phyloP scores from a whole-genome alignment of 2,329 filamentous ascomycete genomes.

The Talaromyces sp. region DNA sequence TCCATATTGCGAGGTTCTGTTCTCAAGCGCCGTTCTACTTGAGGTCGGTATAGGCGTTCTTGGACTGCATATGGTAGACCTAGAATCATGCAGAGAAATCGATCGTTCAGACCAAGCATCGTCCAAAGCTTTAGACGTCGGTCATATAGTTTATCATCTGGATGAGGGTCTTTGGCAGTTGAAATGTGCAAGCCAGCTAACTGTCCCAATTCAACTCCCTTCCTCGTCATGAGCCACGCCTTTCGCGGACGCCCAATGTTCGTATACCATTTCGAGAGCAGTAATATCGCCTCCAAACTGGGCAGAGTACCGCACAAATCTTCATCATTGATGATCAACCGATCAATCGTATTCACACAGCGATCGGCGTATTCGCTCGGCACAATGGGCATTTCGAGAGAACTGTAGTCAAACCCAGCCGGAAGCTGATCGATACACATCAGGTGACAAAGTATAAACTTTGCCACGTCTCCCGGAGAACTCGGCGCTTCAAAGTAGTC shows the following conservation, averaged over 20 bases:
- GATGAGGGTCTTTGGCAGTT: constrained; percentile 30
- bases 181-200: constrained; percentile 51
- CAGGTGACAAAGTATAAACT: constrained; percentile 46
- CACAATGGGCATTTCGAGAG: constrained; percentile 39
- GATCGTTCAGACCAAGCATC: constrained; percentile 45
- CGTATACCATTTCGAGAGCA: constrained; percentile 54
- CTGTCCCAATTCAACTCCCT: constrained; percentile 53
- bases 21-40: constrained; percentile 28
- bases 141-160: constrained; percentile 28
- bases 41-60: constrained; percentile 32
- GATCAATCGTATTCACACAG: constrained; percentile 49
- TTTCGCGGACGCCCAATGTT: constrained; percentile 57
- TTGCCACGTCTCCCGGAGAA: constrained; percentile 41
- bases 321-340: constrained; percentile 51
- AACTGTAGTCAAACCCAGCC: constrained; percentile 38
- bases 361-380: constrained; percentile 47
- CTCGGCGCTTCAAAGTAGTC: constrained; percentile 25
- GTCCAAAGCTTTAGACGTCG: constrained; percentile 43
- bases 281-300: constrained; percentile 53
- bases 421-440: constrained; percentile 46
- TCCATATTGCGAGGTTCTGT: constrained; percentile 26
- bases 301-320: constrained; percentile 52
- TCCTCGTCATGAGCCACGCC: constrained; percentile 54
- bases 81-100: constrained; percentile 54
- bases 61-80: constrained; percentile 51